Conservation (phyloP, 208 protist genomes). For the Acanthamoeba healyi region DNA sequence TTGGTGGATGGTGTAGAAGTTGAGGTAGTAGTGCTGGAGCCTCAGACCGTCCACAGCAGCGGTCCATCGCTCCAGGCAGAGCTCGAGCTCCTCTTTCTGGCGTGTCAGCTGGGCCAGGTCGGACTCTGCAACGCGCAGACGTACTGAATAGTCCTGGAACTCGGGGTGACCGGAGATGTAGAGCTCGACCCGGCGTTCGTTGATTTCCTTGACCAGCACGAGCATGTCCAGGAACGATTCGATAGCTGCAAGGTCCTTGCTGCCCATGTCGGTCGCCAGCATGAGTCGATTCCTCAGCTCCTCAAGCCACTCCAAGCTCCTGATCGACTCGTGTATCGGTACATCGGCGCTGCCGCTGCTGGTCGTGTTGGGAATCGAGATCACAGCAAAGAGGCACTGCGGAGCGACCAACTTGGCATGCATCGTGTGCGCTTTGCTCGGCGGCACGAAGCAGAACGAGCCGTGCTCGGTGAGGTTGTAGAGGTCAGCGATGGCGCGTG, state of each 20-base stretch:
- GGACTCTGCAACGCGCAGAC: not conserved
- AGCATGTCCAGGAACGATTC: conserved; percentile 18
- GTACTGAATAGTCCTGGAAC: conserved; percentile 42
- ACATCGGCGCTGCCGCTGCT: not conserved
- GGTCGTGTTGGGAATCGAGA: not conserved
- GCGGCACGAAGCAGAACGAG: conserved; percentile 32
- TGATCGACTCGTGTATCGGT: not conserved
- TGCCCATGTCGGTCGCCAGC: conserved; percentile 51
- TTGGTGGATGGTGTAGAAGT: conserved; percentile 74
- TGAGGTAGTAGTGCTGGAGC: conserved; percentile 55
- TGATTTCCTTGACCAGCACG: conserved; percentile 54
- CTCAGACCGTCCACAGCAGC: not conserved
- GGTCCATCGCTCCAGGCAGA: not conserved
- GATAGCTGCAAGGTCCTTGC: not conserved
- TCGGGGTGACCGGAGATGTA: conserved; percentile 43
- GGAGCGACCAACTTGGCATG: conserved; percentile 9
- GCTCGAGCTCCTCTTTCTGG: not conserved
- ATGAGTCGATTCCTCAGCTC: conserved; percentile 67
- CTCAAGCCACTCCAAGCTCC: conserved; percentile 51
- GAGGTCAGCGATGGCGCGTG: conserved; percentile 56
- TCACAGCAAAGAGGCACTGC: conserved; percentile 51
- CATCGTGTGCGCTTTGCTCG: conserved; percentile 6
- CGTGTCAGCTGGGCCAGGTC: not conserved
- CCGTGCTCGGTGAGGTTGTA: conserved; percentile 31
- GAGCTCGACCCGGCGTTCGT: not conserved